Evolutionary conservation across 441 rosid species (phyloP).

Genomic region (Gossypium trilobum): DNA sequence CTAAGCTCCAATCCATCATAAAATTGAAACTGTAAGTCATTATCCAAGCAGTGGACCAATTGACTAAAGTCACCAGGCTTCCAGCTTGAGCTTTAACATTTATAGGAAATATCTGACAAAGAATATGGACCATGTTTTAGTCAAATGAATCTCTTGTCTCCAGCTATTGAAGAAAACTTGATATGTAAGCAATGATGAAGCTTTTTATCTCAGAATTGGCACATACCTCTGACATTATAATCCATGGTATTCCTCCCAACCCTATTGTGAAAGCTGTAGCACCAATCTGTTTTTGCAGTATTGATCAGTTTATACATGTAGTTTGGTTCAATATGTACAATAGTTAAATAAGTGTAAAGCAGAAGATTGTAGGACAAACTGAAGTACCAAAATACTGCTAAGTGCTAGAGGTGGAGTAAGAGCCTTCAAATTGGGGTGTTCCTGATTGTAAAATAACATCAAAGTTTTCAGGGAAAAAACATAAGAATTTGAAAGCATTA

Average conservation of each 20-base stretch:
- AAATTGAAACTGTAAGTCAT: slow-evolving; percentile 38
- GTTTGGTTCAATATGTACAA: neutral
- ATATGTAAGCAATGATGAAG: neutral
- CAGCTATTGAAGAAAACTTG: neutral
- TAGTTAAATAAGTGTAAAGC: neutral
- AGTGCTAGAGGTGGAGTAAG: slow-evolving; percentile 37
- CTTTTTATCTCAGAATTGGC: neutral
- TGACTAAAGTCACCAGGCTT: slow-evolving; percentile 34
- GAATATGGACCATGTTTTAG: neutral
- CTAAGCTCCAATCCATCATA: slow-evolving; percentile 46
- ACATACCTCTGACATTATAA: slow-evolving; percentile 55
- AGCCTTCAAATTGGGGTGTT: slow-evolving; percentile 22
- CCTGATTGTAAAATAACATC: slow-evolving; percentile 23
- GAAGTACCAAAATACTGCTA: slow-evolving; percentile 35
- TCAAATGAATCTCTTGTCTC: neutral
- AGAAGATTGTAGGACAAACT: neutral
- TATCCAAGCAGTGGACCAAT: slow-evolving; percentile 39
- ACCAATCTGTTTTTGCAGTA: slow-evolving; percentile 23
- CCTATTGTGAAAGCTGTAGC: slow-evolving; percentile 25
- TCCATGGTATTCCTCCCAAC: slow-evolving; percentile 41
- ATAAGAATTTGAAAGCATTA: neutral
- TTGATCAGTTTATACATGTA: neutral
- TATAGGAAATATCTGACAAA: slow-evolving; percentile 37
- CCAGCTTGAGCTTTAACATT: slow-evolving; percentile 42
- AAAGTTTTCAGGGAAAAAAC: neutral